These are phyloP conservation scores for Hylodesmum podocarpum DNA, from an alignment of 306 rosid genomes.

Conservation along the genomic window DNA sequence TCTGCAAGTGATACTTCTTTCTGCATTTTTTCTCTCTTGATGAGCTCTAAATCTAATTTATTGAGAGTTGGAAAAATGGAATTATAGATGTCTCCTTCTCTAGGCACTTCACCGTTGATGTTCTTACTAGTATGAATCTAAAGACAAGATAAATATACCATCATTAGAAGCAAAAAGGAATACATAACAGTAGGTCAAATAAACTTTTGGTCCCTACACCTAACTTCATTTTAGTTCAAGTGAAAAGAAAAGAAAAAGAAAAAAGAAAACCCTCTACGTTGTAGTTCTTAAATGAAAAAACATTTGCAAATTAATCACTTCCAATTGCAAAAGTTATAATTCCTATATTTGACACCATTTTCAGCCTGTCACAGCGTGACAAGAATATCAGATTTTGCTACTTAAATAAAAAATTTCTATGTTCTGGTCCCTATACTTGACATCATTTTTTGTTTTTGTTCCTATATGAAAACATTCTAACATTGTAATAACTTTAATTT, in stretches of 20 bases:
- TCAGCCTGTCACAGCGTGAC: not conserved
- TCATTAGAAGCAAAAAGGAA: slow-evolving; percentile 16
- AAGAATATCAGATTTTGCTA: not conserved
- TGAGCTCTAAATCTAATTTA: slow-evolving; percentile 67
- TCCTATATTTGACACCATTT: not conserved
- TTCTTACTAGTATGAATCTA: slow-evolving; percentile 52
- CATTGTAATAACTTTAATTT: not conserved
- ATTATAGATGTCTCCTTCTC: slow-evolving; percentile 33
- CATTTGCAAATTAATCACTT: not conserved
- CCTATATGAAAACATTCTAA: not conserved
- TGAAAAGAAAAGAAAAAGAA: too few species aligned
- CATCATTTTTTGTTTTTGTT: not conserved
- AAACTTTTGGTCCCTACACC: not conserved
- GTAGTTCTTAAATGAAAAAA: not conserved
- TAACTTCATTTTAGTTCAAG: not conserved
- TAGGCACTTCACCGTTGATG: slow-evolving; percentile 26
- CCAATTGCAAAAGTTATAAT: not conserved
- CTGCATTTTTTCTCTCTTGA: slow-evolving; percentile 55
- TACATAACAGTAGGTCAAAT: not conserved
- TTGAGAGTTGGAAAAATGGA: slow-evolving; percentile 41
- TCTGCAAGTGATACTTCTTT: slow-evolving; percentile 70
- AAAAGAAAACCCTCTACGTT: not conserved
- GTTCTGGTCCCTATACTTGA: not conserved
- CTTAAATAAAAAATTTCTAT: not conserved
- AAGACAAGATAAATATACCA: slow-evolving; percentile 22